Percentiles rank a stretch among this genome's conserved stretches.
Conservation (phyloP, 768 basidiomycete species). For the Tephrocybe rancida region DNA sequence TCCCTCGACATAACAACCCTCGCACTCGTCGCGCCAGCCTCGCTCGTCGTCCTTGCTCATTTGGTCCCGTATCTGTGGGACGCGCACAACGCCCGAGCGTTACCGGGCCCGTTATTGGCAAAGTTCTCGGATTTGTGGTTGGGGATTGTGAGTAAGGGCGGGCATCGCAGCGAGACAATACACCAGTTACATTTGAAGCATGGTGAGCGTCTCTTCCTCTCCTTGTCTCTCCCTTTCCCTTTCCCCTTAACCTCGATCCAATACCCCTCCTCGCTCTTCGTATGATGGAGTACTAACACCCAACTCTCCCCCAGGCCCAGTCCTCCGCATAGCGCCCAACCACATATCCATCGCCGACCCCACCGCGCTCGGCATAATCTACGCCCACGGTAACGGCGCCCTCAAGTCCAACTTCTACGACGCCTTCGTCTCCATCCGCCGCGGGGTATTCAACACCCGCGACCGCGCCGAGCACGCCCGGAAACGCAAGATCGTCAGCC, state of each 20-base stretch:
- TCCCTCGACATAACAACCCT: constrained; percentile 26
- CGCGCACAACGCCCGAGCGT: constrained; percentile 55
- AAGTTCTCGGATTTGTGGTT: constrained; percentile 77
- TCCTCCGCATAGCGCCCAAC: constrained; percentile 76
- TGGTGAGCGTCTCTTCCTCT: constrained; percentile 49
- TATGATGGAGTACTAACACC: no score
- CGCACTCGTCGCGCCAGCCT: constrained; percentile 24
- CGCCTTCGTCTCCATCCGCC: constrained; percentile 73
- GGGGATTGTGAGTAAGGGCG: constrained; percentile 61
- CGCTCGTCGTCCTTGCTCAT: constrained; percentile 36
- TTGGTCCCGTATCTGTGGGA: constrained; percentile 58
- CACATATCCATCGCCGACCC: constrained; percentile 81
- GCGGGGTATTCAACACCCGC: constrained; percentile 80
- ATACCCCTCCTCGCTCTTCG: no score
- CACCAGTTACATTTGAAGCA: constrained; percentile 75
- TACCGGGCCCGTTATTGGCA: constrained; percentile 74
- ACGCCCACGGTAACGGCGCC: constrained; percentile 84
- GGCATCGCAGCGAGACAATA: constrained; percentile 75
- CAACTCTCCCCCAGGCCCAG: constrained; percentile 43
- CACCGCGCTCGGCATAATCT: constrained; percentile 71
- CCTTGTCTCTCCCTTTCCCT: background rate
- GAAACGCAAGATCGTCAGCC: constrained; percentile 89
- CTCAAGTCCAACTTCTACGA: constrained; percentile 81
- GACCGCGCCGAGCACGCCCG: constrained; percentile 79
- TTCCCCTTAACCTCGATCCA: background rate